Percentiles rank a stretch among this genome's conserved stretches.
Conservation (phyloP, 805 yeast species). For the Wickerhamomyces xylosicus region DNA sequence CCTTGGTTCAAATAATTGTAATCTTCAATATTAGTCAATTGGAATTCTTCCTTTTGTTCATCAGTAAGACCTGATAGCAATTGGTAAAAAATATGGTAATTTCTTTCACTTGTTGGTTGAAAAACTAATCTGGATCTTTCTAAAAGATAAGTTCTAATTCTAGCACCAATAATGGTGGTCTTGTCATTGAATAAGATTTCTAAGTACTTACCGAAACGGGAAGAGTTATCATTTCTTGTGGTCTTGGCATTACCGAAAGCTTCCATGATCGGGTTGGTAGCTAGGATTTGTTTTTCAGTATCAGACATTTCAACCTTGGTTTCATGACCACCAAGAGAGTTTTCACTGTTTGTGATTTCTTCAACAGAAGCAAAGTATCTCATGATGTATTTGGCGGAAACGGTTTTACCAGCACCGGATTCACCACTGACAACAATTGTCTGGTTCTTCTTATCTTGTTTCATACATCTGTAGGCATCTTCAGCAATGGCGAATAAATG, state of each 20-base stretch:
- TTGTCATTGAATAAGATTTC: conserved; percentile 76
- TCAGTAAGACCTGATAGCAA: conserved; percentile 58
- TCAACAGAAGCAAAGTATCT: conserved; percentile 95
- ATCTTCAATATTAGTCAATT: conserved; percentile 55
- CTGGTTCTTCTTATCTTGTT: conserved; percentile 73
- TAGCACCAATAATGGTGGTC: conserved; percentile 84
- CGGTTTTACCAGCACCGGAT: conserved; percentile 98
- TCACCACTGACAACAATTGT: conserved; percentile 97
- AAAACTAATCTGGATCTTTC: conserved; percentile 92
- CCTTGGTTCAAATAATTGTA: conserved; percentile 86
- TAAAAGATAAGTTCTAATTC: conserved; percentile 82
- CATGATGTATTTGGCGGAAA: conserved; percentile 94
- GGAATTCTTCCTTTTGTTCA: conserved; percentile 43
- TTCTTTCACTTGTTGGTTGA: conserved; percentile 86
- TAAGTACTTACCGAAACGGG: conserved; percentile 93
- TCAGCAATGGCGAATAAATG: conserved; percentile 97
- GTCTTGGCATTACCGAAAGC: conserved; percentile 99
- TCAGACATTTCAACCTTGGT: conserved; percentile 62
- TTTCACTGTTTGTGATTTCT: conserved; percentile 24
- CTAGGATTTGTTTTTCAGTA: conserved; percentile 88
- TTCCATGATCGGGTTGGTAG: conserved; percentile 96
- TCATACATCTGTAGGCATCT: conserved; percentile 94
- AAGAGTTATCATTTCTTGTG: conserved; percentile 92
- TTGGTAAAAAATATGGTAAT: conserved; percentile 93
- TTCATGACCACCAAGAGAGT: conserved; percentile 29